A percentile compares a stretch with the other conserved stretches of the same genome.
phyloP scores from a whole-genome alignment of 2,329 filamentous ascomycete species.

The Thielaviopsis musarum region DNA sequence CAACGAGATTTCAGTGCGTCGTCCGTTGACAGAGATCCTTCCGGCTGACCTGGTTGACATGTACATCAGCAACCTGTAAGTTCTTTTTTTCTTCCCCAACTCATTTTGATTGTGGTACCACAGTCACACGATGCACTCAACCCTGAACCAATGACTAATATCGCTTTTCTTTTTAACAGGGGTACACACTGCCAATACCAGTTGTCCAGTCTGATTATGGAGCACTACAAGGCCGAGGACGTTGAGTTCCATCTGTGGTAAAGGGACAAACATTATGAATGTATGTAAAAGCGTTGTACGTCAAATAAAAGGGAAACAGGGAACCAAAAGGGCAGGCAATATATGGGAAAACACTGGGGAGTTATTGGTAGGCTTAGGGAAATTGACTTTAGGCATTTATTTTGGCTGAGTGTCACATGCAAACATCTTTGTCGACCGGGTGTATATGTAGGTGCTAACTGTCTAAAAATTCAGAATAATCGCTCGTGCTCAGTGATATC shows the following conservation, averaged over 20 bases:
- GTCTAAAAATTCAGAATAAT: no score
- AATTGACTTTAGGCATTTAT: no score
- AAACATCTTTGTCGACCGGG: no score
- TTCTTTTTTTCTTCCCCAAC: not conserved
- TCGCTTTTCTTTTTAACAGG: constrained; percentile 20
- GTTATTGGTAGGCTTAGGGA: no score
- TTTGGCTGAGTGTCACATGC: no score
- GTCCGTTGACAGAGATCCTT: constrained; percentile 69
- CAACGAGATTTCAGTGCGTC: constrained; percentile 53
- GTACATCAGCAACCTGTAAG: constrained; percentile 63
- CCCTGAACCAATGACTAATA: no score
- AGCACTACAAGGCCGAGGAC: constrained; percentile 62
- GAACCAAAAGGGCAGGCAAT: not conserved
- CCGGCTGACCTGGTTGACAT: constrained; percentile 58
- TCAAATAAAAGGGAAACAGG: not conserved
- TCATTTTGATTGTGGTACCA: not conserved
- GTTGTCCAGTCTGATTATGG: constrained; percentile 54
- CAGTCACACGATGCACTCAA: no score
- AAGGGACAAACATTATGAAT: constrained; percentile 12
- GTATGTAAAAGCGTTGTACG: not conserved
- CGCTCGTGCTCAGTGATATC: no score
- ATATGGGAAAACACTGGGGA: no score
- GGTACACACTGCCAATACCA: constrained; percentile 55
- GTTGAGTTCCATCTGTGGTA: constrained; percentile 39
- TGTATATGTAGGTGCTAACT: no score